A percentile compares a stretch with the other conserved stretches of the same genome.
Evolutionary conservation across 495 filamentous ascomycete genomes (phyloP).

Genomic region (Aspergillus diversus): DNA sequence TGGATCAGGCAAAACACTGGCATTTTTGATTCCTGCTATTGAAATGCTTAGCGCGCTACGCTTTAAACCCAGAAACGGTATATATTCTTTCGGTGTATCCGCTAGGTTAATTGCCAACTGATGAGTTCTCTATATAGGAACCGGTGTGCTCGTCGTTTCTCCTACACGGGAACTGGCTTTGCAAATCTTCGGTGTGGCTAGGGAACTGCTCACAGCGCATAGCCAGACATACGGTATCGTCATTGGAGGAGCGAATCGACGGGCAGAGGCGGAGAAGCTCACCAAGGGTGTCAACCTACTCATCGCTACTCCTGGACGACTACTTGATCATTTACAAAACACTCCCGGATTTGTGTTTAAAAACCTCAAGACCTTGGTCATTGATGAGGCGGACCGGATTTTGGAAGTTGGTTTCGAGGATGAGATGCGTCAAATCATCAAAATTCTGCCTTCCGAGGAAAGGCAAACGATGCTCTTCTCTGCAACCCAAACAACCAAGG

Average conservation of each 20-base stretch:
- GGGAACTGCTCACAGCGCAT: slow-evolving; percentile 85
- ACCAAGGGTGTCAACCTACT: slow-evolving; percentile 91
- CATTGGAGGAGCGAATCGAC: slow-evolving; percentile 91
- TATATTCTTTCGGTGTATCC: slow-evolving; percentile 5
- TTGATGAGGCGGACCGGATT: slow-evolving; percentile 86
- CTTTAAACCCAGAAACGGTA: slow-evolving; percentile 80
- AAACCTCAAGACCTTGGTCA: slow-evolving; percentile 81
- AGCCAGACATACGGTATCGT: slow-evolving; percentile 95
- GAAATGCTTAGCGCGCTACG: slow-evolving; percentile 91
- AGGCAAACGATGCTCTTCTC: slow-evolving; percentile 97
- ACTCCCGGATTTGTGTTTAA: slow-evolving; percentile 92
- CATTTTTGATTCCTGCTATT: slow-evolving; percentile 91
- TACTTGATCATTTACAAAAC: slow-evolving; percentile 94
- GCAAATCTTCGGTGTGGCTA: slow-evolving; percentile 94
- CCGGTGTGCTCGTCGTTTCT: slow-evolving; percentile 79
- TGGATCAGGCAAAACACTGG: slow-evolving; percentile 91
- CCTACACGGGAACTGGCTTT: slow-evolving; percentile 80
- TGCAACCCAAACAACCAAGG: slow-evolving; percentile 97
- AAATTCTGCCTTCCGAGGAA: slow-evolving; percentile 87
- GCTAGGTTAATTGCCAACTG: slow-evolving; percentile 2
- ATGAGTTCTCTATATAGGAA: slow-evolving; percentile 49
- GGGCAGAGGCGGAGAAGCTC: slow-evolving; percentile 92
- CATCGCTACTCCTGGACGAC: slow-evolving; percentile 88
- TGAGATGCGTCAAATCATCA: slow-evolving; percentile 96
- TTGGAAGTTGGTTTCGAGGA: slow-evolving; percentile 98